Percentiles rank a stretch among this genome's conserved stretches.
Conservation (phyloP, 345 rosid genomes). For the Murraya paniculata region DNA sequence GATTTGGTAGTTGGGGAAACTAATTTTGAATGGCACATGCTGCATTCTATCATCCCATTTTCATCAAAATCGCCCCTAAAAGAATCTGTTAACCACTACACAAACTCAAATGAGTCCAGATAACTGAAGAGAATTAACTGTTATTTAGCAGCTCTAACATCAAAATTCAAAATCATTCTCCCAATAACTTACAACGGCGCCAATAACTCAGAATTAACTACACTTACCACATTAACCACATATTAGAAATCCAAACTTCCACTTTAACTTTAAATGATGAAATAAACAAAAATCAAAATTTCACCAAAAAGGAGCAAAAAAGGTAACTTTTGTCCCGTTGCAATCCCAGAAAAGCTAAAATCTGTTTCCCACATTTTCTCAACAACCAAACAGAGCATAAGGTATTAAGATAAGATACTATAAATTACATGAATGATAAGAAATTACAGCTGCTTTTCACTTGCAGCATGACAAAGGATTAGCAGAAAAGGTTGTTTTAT, state of each 20-base stretch:
- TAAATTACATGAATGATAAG: too few species aligned
- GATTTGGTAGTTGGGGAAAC: conserved; percentile 56
- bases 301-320: background rate
- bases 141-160: too few species aligned
- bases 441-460: too few species aligned
- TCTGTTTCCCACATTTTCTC: too few species aligned
- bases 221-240: background rate
- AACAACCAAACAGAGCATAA: too few species aligned
- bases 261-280: background rate
- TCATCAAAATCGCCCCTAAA: conserved; percentile 38
- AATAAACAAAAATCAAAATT: background rate
- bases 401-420: too few species aligned
- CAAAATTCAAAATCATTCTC: background rate
- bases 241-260: too few species aligned
- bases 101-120: too few species aligned
- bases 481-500: background rate
- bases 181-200: background rate
- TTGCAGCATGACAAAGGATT: background rate
- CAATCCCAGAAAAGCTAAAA: background rate
- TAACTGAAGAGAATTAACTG: too few species aligned
- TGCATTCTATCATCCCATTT: conserved; percentile 83
- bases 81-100: background rate
- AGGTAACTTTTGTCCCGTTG: background rate
- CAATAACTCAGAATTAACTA: background rate
- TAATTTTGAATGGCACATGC: conserved; percentile 78